These are phyloP conservation scores for Lasiodiplodia sp. DNA, from an alignment of 2,329 filamentous ascomycete genomes.

Conservation along the genomic window DNA sequence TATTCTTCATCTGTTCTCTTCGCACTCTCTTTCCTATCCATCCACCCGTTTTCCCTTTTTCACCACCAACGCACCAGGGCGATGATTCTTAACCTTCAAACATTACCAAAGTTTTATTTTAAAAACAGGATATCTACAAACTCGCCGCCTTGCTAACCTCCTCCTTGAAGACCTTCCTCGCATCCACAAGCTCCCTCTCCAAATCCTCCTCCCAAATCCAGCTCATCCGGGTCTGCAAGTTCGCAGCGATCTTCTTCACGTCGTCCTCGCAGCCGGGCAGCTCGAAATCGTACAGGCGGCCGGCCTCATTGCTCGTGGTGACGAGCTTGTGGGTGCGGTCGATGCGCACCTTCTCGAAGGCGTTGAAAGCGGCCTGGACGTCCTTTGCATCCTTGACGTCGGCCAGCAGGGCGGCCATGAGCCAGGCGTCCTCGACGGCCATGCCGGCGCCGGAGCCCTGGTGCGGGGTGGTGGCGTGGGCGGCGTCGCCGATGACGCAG, in stretches of 20 bases:
- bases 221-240: conserved; percentile 42
- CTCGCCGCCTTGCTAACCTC: neutral
- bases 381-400: neutral
- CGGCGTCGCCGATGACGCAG: conserved; percentile 63
- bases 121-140: no score
- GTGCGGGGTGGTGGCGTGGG: conserved; percentile 64
- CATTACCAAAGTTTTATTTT: no score
- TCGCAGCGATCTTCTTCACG: conserved; percentile 41
- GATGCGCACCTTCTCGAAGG: conserved; percentile 46
- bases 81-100: no score
- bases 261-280: conserved; percentile 43
- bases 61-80: no score
- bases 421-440: conserved; percentile 63
- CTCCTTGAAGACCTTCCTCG: neutral
- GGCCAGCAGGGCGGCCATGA: conserved; percentile 49
- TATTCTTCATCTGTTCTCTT: no score
- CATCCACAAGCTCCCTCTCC: conserved; percentile 37
- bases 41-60: no score
- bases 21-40: no score
- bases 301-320: conserved; percentile 48
- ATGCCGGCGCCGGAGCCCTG: conserved; percentile 64
- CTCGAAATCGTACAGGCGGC: conserved; percentile 51
- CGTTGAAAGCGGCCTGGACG: conserved; percentile 45
- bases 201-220: conserved; percentile 53
- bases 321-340: conserved; percentile 57